Percentiles rank a stretch among this genome's conserved stretches.
Evolutionary conservation across 768 basidiomycete genomes (phyloP).

Genomic region (Candolleomyces aberdarensis): DNA sequence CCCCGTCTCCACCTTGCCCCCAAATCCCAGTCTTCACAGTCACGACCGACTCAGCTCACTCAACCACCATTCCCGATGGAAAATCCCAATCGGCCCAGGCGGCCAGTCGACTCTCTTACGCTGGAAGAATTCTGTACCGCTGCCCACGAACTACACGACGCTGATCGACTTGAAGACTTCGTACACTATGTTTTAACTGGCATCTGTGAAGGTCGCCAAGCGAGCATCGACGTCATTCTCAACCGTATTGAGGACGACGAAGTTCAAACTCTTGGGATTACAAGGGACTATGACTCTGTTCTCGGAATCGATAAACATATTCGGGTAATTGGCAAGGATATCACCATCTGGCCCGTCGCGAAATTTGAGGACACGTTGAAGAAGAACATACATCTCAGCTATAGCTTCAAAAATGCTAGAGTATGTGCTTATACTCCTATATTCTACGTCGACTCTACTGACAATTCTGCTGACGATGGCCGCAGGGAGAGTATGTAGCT

Average conservation of each 20-base stretch:
- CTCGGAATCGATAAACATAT: background rate
- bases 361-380: constrained; percentile 1
- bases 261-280: background rate
- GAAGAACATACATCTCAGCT: background rate
- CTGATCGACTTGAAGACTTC: background rate
- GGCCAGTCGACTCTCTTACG: too few species aligned
- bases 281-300: constrained; percentile 2
- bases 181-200: background rate
- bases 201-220: background rate
- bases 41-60: too few species aligned
- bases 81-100: too few species aligned
- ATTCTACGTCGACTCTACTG: too few species aligned
- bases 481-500: background rate
- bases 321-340: background rate
- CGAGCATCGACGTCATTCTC: background rate
- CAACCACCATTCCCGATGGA: too few species aligned
- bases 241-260: background rate
- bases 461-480: too few species aligned
- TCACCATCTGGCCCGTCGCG: background rate
- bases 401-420: background rate
- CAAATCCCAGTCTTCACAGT: too few species aligned
- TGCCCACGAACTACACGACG: background rate
- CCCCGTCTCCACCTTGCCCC: too few species aligned
- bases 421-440: background rate
- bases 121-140: background rate